Conservation (phyloP, 1,139 yeast species). For the Meyerozyma athensensis region DNA sequence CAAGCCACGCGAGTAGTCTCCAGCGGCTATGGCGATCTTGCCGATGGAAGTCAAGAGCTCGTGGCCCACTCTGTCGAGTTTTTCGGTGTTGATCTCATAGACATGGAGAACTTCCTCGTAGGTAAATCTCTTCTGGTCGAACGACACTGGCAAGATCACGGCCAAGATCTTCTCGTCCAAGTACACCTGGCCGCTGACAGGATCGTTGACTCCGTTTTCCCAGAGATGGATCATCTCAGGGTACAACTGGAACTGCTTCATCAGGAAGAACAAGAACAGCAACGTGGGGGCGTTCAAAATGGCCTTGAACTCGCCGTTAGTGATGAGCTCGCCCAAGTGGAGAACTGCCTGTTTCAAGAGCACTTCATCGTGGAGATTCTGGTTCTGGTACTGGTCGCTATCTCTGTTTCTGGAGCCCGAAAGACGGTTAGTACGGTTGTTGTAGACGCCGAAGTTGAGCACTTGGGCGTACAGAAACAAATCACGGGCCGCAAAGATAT, state of each 20-base stretch:
- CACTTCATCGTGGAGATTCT: constrained; percentile 25
- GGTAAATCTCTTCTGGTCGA: constrained; percentile 53
- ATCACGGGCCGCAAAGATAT: constrained; percentile 21
- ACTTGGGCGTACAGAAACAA: constrained; percentile 23
- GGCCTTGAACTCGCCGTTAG: constrained; percentile 25
- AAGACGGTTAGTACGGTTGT: constrained; percentile 30
- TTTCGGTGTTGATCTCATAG: constrained; percentile 31
- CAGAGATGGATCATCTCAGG: constrained; percentile 36
- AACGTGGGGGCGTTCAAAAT: constrained; percentile 19
- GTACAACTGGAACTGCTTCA: constrained; percentile 33
- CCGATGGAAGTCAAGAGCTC: constrained; percentile 36
- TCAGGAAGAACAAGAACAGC: constrained; percentile 24
- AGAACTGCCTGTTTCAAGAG: constrained; percentile 32
- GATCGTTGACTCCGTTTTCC: constrained; percentile 40
- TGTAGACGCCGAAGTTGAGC: constrained; percentile 25
- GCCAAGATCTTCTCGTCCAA: constrained; percentile 61
- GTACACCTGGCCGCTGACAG: constrained; percentile 24
- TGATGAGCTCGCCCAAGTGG: constrained; percentile 27
- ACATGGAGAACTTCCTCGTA: constrained; percentile 51
- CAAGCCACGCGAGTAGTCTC: constrained; percentile 37
- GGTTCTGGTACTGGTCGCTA: constrained; percentile 30
- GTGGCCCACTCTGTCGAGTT: constrained; percentile 17
- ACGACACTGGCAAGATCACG: constrained; percentile 65
- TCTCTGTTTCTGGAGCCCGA: constrained; percentile 34
- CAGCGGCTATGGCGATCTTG: constrained; percentile 35